These are phyloP conservation scores for Thyridium curvatum DNA, from an alignment of 2,329 filamentous ascomycete species.

Conservation along the genomic window DNA sequence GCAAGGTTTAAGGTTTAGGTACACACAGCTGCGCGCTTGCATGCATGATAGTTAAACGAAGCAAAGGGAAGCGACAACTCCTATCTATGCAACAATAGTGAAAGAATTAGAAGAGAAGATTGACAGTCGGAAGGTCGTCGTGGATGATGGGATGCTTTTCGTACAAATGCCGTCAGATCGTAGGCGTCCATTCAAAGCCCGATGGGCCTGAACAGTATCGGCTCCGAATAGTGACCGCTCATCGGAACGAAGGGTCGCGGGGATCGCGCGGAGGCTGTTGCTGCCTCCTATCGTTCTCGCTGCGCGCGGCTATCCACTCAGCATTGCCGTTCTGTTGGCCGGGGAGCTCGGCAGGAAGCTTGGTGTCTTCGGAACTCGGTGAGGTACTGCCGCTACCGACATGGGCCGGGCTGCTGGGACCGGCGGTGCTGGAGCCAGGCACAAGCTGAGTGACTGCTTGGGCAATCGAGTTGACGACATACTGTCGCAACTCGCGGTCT, in stretches of 20 bases:
- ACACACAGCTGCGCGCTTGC: too few relatives aligned
- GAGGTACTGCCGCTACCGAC: conserved; percentile 16
- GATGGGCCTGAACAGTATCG: too few relatives aligned
- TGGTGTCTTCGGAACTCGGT: conserved; percentile 42
- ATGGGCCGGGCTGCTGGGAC: conserved; percentile 11
- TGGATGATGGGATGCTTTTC: too few relatives aligned
- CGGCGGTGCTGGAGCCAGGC: conserved; percentile 30
- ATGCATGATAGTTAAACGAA: too few relatives aligned
- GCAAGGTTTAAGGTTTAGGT: too few relatives aligned
- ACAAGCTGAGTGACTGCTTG: conserved; percentile 65
- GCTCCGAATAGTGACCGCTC: conserved; percentile 4
- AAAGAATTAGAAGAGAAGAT: too few relatives aligned
- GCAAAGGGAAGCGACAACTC: too few relatives aligned
- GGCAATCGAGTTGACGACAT: conserved; percentile 68
- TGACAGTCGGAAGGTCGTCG: too few relatives aligned
- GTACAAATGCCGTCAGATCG: too few relatives aligned
- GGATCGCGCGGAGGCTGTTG: conserved; percentile 11
- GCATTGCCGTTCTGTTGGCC: conserved; percentile 28
- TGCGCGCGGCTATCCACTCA: conserved; percentile 27
- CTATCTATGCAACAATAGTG: too few relatives aligned
- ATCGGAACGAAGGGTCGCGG: conserved; percentile 12
- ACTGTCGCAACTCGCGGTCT: conserved; percentile 67
- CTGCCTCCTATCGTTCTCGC: conserved; percentile 21
- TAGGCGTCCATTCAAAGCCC: too few relatives aligned
- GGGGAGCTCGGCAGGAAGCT: conserved; percentile 55